A percentile compares a stretch with the other conserved stretches of the same genome.
Evolutionary conservation across 2,329 filamentous ascomycete species (phyloP).

Genomic region (Monilinia fructicola): DNA sequence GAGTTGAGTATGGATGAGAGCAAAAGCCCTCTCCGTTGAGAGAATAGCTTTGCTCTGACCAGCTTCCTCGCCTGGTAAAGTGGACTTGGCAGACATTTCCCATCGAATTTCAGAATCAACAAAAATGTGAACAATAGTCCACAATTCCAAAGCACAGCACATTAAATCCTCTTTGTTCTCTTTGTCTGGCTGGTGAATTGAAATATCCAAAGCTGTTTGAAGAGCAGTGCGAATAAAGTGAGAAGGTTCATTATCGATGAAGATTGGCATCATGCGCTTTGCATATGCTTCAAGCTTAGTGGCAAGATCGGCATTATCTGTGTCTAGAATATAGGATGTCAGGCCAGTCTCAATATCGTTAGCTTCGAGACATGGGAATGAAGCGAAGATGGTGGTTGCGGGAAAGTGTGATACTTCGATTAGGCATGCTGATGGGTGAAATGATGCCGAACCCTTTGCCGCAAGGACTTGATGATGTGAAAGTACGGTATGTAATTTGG

Average conservation of each 20-base stretch:
- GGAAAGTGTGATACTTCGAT: constrained; percentile 62
- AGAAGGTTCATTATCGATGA: constrained; percentile 60
- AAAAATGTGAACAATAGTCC: constrained; percentile 61
- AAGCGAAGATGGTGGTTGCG: constrained; percentile 43
- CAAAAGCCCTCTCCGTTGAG: constrained; percentile 44
- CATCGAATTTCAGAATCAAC: constrained; percentile 64
- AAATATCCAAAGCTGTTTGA: constrained; percentile 49
- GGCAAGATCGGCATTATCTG: constrained; percentile 59
- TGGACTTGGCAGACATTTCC: constrained; percentile 42
- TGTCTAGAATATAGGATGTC: constrained; percentile 56
- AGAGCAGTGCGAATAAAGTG: constrained; percentile 60
- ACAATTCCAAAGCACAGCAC: constrained; percentile 60
- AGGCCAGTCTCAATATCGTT: constrained; percentile 39
- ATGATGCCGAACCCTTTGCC: constrained; percentile 51
- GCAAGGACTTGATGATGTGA: constrained; percentile 59
- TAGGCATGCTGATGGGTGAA: constrained; percentile 46
- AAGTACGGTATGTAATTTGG: constrained; percentile 62
- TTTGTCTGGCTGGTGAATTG: constrained; percentile 38
- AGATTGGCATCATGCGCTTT: constrained; percentile 55
- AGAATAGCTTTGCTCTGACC: constrained; percentile 31
- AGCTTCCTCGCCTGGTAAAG: constrained; percentile 26
- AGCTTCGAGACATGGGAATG: constrained; percentile 37
- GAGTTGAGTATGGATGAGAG: constrained; percentile 62
- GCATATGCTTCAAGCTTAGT: constrained; percentile 60
- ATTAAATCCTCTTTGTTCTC: constrained; percentile 53